A percentile compares a stretch with the other conserved stretches of the same genome.
Conservation (phyloP, 2,329 filamentous ascomycete genomes). For the Neoarthrinium moseri region DNA sequence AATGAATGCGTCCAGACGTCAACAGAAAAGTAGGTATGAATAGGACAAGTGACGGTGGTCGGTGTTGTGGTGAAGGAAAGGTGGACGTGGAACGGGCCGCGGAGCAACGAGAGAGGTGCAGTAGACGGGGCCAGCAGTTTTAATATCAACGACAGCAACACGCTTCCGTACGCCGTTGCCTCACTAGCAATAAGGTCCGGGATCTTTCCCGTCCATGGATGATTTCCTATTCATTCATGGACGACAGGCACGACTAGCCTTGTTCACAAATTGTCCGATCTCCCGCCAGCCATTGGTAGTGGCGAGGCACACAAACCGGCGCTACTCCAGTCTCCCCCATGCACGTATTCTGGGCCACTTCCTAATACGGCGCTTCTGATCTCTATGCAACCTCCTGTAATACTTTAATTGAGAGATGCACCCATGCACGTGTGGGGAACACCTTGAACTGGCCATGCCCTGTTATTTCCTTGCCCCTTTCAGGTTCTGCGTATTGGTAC, state of each 20-base stretch:
- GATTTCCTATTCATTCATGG: background rate
- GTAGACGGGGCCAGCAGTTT: background rate
- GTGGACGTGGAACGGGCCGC: slow-evolving; percentile 1
- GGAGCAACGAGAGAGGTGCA: background rate
- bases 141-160: background rate
- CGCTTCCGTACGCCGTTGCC: background rate
- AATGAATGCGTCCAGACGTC: slow-evolving; percentile 18
- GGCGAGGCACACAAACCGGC: slow-evolving; percentile 1
- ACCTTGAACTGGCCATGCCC: slow-evolving; percentile 3
- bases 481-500: slow-evolving; percentile 4
- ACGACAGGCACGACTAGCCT: slow-evolving; percentile 2
- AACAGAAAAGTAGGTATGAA: slow-evolving; percentile 8
- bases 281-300: slow-evolving; percentile 5
- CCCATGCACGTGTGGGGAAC: slow-evolving; percentile 5
- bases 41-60: background rate
- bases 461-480: slow-evolving; percentile 6
- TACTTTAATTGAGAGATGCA: slow-evolving; percentile 10
- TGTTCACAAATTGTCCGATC: slow-evolving; percentile 6
- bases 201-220: slow-evolving; percentile 1
- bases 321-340: slow-evolving; percentile 2
- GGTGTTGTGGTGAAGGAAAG: no score
- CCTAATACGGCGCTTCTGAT: slow-evolving; percentile 8
- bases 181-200: background rate
- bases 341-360: slow-evolving; percentile 7
- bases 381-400: slow-evolving; percentile 9